phyloP scores from a whole-genome alignment of 2,329 filamentous ascomycete species.

The Stagonosporopsis vannaccii region DNA sequence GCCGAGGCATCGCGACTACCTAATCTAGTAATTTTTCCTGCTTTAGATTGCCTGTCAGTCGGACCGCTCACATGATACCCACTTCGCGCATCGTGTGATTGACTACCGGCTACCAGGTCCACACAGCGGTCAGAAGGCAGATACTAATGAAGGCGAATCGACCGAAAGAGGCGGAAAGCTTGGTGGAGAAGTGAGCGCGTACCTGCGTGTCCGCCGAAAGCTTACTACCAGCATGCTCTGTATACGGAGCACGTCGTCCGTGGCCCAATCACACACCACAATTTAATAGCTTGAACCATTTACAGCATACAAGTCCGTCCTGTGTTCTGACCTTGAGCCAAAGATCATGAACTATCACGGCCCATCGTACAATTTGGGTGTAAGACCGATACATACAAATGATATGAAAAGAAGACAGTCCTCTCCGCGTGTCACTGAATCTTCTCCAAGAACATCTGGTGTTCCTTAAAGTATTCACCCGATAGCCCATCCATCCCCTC shows the following conservation, averaged over 20 bases:
- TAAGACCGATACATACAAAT: not conserved
- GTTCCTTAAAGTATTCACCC: not conserved
- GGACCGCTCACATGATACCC: conserved; percentile 2
- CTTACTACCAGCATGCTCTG: not conserved
- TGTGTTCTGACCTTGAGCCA: not conserved
- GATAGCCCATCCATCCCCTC: not conserved
- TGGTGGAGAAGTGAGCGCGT: conserved; percentile 2
- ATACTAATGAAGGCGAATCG: not conserved
- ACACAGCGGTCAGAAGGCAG: not conserved
- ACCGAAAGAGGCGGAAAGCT: conserved; percentile 3
- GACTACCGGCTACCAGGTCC: conserved; percentile 8
- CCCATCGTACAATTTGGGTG: not conserved
- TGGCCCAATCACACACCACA: not conserved
- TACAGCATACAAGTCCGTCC: not conserved
- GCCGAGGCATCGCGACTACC: conserved; percentile 4
- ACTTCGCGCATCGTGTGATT: not conserved
- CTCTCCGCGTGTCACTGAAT: not conserved
- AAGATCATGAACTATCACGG: not conserved
- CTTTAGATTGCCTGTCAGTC: not conserved
- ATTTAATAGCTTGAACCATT: not conserved
- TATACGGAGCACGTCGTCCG: not conserved
- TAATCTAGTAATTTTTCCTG: conserved; percentile 9
- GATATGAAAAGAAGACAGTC: not conserved
- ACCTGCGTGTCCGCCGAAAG: not conserved
- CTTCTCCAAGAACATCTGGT: no score